phyloP scores from a whole-genome alignment of 768 basidiomycete species.

The Leccinum longicurvipes region DNA sequence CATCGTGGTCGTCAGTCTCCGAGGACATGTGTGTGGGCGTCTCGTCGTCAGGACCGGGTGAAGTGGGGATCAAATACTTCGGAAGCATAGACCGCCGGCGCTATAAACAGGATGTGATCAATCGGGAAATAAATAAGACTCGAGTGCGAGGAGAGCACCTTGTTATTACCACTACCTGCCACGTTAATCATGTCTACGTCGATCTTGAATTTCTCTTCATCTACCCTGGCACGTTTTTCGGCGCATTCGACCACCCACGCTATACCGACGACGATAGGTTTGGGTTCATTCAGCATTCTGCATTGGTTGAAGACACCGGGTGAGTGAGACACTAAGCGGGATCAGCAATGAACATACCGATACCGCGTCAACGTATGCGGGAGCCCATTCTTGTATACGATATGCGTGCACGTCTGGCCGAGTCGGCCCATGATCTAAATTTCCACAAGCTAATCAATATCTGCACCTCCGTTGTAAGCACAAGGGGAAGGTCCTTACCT shows the following conservation, averaged over 20 bases:
- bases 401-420: constrained; percentile 74
- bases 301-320: background rate
- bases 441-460: background rate
- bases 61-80: constrained; percentile 44
- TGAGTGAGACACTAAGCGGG: background rate
- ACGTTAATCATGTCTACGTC: constrained; percentile 58
- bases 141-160: constrained; percentile 41
- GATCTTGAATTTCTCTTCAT: constrained; percentile 63
- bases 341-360: constrained; percentile 41
- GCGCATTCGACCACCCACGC: constrained; percentile 89
- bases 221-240: constrained; percentile 60
- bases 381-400: constrained; percentile 81
- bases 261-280: constrained; percentile 77
- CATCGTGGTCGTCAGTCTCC: constrained; percentile 28
- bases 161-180: constrained; percentile 52
- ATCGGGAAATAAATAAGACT: background rate
- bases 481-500: constrained; percentile 43
- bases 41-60: constrained; percentile 14
- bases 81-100: constrained; percentile 75
- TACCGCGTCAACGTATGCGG: constrained; percentile 72
- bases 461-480: background rate
- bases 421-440: constrained; percentile 59
- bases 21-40: constrained; percentile 19
- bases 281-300: constrained; percentile 62
- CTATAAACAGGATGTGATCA: constrained; percentile 33